Base-by-base conservation (phyloP, 164 flowering plant genomes). In the Nymphaea thermarum region DNA sequence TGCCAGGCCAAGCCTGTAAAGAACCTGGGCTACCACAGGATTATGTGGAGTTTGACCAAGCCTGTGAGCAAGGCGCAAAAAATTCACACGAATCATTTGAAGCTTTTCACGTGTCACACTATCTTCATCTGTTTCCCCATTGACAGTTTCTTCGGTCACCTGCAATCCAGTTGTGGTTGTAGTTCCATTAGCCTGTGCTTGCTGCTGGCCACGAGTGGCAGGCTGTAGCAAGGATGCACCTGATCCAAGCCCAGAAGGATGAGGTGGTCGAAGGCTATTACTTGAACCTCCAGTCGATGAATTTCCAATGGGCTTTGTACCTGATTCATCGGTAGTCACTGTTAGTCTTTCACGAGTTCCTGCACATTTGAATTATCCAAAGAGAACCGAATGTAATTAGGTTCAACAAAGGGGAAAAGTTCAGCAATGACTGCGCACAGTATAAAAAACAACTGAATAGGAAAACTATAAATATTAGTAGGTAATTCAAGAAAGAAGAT, bases 31-130 rank as follows among this genome's bases (percentile, higher is more conserved):
- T 66, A 94, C 99, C 51, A 94, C 99, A 76, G 88, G 93, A 81
- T 94, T 94, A 75, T 94, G 99, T n/a, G 99, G 98, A 68, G 99
- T 94, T 79, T 94, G 99, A 43, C 99, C 99, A 70, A 91, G 98
- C 75, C 99, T 82, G 75, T 83, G 87, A n/a, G 99, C 97, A 72
- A 94, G 96, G 43, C 99, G 83, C 77, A 94, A 76, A 74, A 94
- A 94, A 68, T 94, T 94, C 70, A 94, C 98, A 65, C 99, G 85
- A 66, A 94, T 91, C 91, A 87, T 90, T 79, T 94, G 98, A 64
- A 94, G 96, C 73, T 88, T 86, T 73, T 94, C 98, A 41, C 99
- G 89, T 62, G 96, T 91, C 80, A 91, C 99, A 70, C 88, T 96
- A 76, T 73, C 75, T 77, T 90, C 99, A 77, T 88, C 98, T 73